Base-by-base conservation (phyloP, 371 early-diverging fungal species). In the Actinomucor elegans region DNA sequence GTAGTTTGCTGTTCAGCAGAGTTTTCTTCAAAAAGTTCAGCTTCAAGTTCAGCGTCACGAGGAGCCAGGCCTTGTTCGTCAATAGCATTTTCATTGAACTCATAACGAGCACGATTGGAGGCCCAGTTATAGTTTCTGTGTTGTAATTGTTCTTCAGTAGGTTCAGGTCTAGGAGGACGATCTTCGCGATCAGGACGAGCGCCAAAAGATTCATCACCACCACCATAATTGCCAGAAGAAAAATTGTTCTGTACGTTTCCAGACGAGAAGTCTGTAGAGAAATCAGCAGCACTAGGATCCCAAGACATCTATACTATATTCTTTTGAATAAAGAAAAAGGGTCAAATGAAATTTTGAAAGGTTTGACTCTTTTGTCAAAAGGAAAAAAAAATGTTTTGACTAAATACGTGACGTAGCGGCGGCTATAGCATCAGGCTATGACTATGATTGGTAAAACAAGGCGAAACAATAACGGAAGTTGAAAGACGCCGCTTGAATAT, bases 21-120 rank as follows among this genome's bases (percentile, higher is more conserved):
- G n/a, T 54, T 59, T 4, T 66, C 70, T 48, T 74, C 79, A 55
- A 83, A 87, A 26, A 86, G 67, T 31, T 77, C 74, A 23, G 66
- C 57, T 58, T 87, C 86, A 5, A 80, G 59, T 10, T 32, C 55
- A 26, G 55, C 42, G 52, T 81, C 76, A 23, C 67, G 55, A n/a
- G 77, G 69, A 12, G 74, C 75, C 56, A 72, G 61, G 46, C 69
- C 73, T 34, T 73, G 55, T 11, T 60, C 64, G 47, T 59, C 70
- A 27, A 69, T 50, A 23, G 63, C 57, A 31, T 73, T 73, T 47
- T 77, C 75, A 28, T 77, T 75, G 53, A 68, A 81, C 52, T 81
- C 81, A 33, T 81, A 79, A 58, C 81, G 69, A 37, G 67, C 59
- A 33, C 76, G 68, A 44, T 67, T 72, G 38, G 81, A 75, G 14